Conservation (phyloP, 257 asterid genomes). For the Nemophila menziesii region DNA sequence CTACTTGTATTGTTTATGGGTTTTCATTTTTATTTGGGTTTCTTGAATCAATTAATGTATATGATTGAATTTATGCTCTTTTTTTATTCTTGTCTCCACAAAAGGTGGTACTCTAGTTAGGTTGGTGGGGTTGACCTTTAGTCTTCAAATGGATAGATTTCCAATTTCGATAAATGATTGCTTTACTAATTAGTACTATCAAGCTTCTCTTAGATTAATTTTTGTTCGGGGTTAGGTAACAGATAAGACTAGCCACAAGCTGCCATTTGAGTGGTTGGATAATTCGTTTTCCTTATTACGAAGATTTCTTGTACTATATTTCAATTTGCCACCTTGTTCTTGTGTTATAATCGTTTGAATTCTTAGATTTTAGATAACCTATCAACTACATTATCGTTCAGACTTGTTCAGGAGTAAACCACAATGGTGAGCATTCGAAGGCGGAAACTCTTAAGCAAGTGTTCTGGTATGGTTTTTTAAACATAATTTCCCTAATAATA, state of each 20-base stretch:
- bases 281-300: too few species aligned
- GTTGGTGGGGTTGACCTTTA: slow-evolving; percentile 86
- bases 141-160: slow-evolving; percentile 11
- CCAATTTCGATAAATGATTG: slow-evolving; percentile 17
- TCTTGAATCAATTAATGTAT: not conserved
- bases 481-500: not conserved
- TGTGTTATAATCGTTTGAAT: not conserved
- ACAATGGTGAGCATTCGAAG: slow-evolving; percentile 94
- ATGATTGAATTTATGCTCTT: slow-evolving; percentile 33
- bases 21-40: slow-evolving; percentile 1
- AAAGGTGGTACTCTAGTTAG: slow-evolving; percentile 97
- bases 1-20: not conserved
- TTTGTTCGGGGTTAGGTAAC: too few species aligned
- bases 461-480: slow-evolving; percentile 43
- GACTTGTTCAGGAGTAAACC: slow-evolving; percentile 18
- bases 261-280: too few species aligned
- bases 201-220: too few species aligned
- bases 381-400: slow-evolving; percentile 8
- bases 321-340: slow-evolving; percentile 7
- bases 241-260: too few species aligned
- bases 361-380: too few species aligned
- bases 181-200: slow-evolving; percentile 19
- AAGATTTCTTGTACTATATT: slow-evolving; percentile 19
- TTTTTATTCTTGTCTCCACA: slow-evolving; percentile 36
- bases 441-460: slow-evolving; percentile 48